phyloP scores from a whole-genome alignment of 2,329 filamentous ascomycete genomes.

The Penicillium sp. region DNA sequence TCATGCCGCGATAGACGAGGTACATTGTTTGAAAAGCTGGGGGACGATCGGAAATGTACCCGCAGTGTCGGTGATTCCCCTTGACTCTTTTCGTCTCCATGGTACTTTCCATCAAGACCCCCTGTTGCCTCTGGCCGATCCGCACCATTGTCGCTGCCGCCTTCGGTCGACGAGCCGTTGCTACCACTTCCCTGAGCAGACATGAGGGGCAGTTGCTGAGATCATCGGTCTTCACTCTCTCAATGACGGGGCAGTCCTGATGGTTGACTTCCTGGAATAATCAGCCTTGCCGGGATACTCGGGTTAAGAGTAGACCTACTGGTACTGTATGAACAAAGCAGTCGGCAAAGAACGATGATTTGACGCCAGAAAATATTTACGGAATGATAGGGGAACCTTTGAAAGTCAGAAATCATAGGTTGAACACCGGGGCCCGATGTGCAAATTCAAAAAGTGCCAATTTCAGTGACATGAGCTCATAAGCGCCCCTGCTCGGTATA shows the following conservation, averaged over 20 bases:
- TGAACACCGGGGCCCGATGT: not conserved
- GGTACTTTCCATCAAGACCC: not conserved
- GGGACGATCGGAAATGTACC: slow-evolving; percentile 20
- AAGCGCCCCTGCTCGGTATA: not conserved
- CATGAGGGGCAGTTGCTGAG: not conserved
- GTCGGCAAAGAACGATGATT: not conserved
- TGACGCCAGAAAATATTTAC: not conserved
- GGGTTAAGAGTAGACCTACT: not conserved
- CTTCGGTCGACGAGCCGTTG: not conserved
- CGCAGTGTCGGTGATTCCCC: not conserved
- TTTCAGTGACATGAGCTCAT: not conserved
- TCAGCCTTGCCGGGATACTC: not conserved
- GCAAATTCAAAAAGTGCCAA: not conserved
- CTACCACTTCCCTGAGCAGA: not conserved
- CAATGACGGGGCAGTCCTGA: not conserved
- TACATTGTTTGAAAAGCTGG: not conserved
- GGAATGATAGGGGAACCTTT: not conserved
- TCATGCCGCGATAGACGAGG: slow-evolving; percentile 5
- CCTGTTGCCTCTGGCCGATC: not conserved
- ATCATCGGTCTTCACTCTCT: not conserved
- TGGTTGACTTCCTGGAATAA: not conserved
- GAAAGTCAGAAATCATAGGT: too few species aligned
- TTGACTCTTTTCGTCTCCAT: not conserved
- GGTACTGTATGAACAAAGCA: not conserved
- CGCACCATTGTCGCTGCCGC: not conserved